Percentiles rank a stretch among this genome's conserved stretches.
Evolutionary conservation across 2,329 filamentous ascomycete species (phyloP).

Genomic region (Phoma sp.): DNA sequence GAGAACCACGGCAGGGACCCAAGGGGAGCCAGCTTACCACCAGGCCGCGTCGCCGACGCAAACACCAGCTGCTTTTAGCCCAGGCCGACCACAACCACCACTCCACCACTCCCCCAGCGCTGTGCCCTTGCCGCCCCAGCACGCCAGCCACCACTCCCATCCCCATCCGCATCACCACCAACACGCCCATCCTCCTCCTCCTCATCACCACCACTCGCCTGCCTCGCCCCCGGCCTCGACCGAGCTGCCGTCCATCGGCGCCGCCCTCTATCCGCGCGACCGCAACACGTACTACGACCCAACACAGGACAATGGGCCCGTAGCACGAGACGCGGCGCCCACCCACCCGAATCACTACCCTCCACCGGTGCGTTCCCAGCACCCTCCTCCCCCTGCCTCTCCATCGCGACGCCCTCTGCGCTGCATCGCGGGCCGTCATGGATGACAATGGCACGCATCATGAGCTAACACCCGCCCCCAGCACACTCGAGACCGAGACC

Average conservation of each 20-base stretch:
- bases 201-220: slow-evolving; percentile 35
- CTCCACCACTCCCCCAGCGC: slow-evolving; percentile 37
- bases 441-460: not conserved
- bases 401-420: not conserved
- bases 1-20: slow-evolving; percentile 45
- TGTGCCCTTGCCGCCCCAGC: slow-evolving; percentile 39
- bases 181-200: too few species aligned
- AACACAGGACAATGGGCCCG: slow-evolving; percentile 52
- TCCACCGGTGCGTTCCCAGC: slow-evolving; percentile 44
- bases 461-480: slow-evolving; percentile 30
- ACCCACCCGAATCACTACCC: slow-evolving; percentile 41
- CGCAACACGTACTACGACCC: slow-evolving; percentile 58
- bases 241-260: slow-evolving; percentile 50
- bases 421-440: not conserved
- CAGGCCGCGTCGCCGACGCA: slow-evolving; percentile 43
- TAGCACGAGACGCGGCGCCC: slow-evolving; percentile 39
- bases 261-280: slow-evolving; percentile 49
- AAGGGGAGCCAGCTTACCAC: slow-evolving; percentile 46
- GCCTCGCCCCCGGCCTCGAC: slow-evolving; percentile 42
- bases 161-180: slow-evolving; percentile 29
- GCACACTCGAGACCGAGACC: slow-evolving; percentile 40
- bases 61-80: slow-evolving; percentile 35
- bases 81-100: slow-evolving; percentile 45
- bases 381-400: not conserved
- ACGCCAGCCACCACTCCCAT: slow-evolving; percentile 18